Percentiles rank a stretch among this genome's conserved stretches.
phyloP scores from a whole-genome alignment of 345 rosid species.

The Melaleuca quinquenervia region DNA sequence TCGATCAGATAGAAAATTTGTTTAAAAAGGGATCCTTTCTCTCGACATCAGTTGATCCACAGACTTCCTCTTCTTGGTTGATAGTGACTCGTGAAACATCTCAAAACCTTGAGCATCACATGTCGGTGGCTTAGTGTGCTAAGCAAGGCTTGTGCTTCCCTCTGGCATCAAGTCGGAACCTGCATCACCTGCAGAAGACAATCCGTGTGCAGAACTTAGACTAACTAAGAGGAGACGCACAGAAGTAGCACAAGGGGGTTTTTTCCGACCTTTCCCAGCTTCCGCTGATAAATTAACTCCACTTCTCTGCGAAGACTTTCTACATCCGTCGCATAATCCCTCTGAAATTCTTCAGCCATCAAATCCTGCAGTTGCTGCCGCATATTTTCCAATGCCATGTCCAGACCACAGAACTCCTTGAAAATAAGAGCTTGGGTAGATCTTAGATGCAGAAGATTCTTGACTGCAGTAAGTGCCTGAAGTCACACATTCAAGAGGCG shows the following conservation, averaged over 20 bases:
- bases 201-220: background rate
- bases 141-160: background rate
- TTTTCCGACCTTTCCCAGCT: slow-evolving; percentile 32
- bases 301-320: slow-evolving; percentile 69
- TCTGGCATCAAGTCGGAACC: slow-evolving; percentile 3
- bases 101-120: background rate
- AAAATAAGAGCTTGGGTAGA: slow-evolving; percentile 44
- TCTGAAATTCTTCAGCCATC: slow-evolving; percentile 44
- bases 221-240: background rate
- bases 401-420: slow-evolving; percentile 65
- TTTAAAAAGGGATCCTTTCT: background rate
- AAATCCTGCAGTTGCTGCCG: slow-evolving; percentile 48
- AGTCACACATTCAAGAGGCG: background rate
- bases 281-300: slow-evolving; percentile 40
- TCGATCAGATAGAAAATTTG: background rate
- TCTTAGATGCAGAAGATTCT: slow-evolving; percentile 61
- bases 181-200: background rate
- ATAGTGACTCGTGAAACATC: background rate
- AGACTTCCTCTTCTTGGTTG: background rate
- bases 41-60: background rate
- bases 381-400: slow-evolving; percentile 54
- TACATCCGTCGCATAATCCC: slow-evolving; percentile 58
- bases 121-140: background rate
- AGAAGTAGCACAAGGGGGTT: background rate
- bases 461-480: slow-evolving; percentile 73